Conservation (phyloP, 768 basidiomycete genomes). For the Mycena kentingensis region DNA sequence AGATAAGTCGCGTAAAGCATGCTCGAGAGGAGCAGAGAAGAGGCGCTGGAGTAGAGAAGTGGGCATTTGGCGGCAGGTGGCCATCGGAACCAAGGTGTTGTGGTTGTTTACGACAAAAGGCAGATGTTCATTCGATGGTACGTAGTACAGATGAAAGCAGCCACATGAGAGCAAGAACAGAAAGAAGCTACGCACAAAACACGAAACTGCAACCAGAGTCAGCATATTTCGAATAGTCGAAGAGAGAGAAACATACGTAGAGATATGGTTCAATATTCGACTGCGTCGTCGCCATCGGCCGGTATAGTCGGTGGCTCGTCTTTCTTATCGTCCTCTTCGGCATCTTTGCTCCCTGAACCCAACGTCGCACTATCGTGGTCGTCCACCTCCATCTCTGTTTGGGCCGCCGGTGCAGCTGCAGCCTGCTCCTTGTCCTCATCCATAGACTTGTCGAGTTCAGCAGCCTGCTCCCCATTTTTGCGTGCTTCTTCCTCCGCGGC, state of each 20-base stretch:
- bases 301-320: slow-evolving; percentile 56
- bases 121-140: no score
- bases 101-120: no score
- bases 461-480: slow-evolving; percentile 24
- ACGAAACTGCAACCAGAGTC: slow-evolving; percentile 6
- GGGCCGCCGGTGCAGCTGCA: slow-evolving; percentile 25
- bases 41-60: neutral
- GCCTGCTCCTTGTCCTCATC: slow-evolving; percentile 17
- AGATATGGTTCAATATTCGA: slow-evolving; percentile 61
- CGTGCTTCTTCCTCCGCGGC: slow-evolving; percentile 68
- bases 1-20: neutral
- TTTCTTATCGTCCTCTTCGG: slow-evolving; percentile 47
- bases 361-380: slow-evolving; percentile 32
- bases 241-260: slow-evolving; percentile 12
- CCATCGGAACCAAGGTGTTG: neutral
- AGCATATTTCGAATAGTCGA: neutral
- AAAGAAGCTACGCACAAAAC: slow-evolving; percentile 24
- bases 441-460: neutral
- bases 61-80: neutral
- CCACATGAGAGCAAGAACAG: neutral
- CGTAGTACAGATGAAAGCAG: no score
- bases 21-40: neutral
- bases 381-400: slow-evolving; percentile 42
- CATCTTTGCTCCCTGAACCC: slow-evolving; percentile 38
- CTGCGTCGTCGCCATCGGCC: slow-evolving; percentile 78